A percentile compares a stretch with the other conserved stretches of the same genome.
These are phyloP conservation scores for Diutina rugosa DNA, from an alignment of 1,139 yeast genomes.

Conservation along the genomic window DNA sequence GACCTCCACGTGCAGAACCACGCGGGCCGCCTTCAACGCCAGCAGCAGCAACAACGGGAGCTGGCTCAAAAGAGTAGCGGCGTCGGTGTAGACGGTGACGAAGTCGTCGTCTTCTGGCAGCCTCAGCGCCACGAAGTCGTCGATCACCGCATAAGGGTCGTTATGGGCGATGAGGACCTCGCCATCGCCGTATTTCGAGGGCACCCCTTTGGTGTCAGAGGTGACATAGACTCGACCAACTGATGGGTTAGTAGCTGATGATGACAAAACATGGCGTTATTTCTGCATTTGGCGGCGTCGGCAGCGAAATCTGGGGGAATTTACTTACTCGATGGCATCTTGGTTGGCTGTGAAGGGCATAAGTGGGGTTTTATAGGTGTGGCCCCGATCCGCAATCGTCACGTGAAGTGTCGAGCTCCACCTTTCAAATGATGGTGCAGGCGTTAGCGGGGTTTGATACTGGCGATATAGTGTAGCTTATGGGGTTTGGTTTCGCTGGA, in stretches of 20 bases:
- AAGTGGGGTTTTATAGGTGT: background rate
- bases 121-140: background rate
- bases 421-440: background rate
- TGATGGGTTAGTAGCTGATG: background rate
- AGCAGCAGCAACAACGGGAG: slow-evolving; percentile 41
- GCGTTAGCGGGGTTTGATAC: background rate
- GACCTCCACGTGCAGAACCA: slow-evolving; percentile 48
- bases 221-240: slow-evolving; percentile 1
- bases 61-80: slow-evolving; percentile 35
- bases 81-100: slow-evolving; percentile 39
- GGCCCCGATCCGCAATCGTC: background rate
- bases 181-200: slow-evolving; percentile 2
- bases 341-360: background rate
- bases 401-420: background rate
- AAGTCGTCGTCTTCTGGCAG: slow-evolving; percentile 12
- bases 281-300: background rate
- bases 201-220: slow-evolving; percentile 1
- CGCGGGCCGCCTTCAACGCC: slow-evolving; percentile 26
- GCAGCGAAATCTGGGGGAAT: background rate
- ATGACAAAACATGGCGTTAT: background rate
- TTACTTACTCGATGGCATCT: background rate
- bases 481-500: background rate
- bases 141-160: background rate
- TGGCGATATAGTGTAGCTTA: background rate
- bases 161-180: background rate